phyloP scores from a whole-genome alignment of 345 rosid species.

The Lepidium didymum region DNA sequence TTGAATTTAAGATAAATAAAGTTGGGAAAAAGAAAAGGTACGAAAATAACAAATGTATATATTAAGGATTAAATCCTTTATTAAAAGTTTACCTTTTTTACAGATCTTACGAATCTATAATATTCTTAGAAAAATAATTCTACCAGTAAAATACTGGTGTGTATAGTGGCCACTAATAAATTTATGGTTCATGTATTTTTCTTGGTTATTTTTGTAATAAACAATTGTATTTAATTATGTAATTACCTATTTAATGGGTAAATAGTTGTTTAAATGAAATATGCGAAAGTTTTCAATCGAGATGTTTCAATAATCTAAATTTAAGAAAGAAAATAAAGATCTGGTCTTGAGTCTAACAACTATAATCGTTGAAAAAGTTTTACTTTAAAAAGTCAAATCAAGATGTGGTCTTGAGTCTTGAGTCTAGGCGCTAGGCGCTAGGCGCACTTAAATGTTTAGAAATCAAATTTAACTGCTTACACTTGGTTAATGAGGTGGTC shows the following conservation, averaged over 20 bases:
- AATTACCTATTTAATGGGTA: not conserved
- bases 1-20: too few species aligned
- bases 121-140: not conserved
- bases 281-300: not conserved
- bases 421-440: too few species aligned
- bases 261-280: not conserved
- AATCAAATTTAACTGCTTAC: too few species aligned
- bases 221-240: not conserved
- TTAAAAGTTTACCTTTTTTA: not conserved
- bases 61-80: not conserved
- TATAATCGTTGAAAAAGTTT: not conserved
- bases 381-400: not conserved
- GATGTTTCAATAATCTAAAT: not conserved
- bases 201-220: not conserved
- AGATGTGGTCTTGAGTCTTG: too few species aligned
- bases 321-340: not conserved
- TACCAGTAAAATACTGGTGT: not conserved
- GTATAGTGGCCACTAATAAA: not conserved
- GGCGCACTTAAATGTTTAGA: too few species aligned
- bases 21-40: too few species aligned
- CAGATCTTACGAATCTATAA: not conserved
- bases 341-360: not conserved
- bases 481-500: too few species aligned
- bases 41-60: too few species aligned
- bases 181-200: constrained; percentile 1